These are phyloP conservation scores for Wickerhamomyces tratensis DNA, from an alignment of 805 yeast species.

Conservation along the genomic window DNA sequence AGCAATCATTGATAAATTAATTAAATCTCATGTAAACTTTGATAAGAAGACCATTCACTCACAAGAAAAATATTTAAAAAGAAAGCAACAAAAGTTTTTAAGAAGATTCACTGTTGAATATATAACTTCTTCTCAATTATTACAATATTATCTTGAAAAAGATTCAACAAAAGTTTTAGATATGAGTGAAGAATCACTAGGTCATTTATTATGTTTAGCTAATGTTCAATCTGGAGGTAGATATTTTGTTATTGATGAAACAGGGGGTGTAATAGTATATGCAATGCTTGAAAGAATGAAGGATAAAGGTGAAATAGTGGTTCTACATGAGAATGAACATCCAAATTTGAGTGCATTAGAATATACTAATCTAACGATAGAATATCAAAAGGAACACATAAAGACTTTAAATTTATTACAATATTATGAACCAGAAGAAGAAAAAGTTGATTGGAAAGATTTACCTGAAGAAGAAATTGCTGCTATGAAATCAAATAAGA, in stretches of 20 bases:
- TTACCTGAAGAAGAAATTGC: constrained; percentile 42
- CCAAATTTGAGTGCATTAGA: constrained; percentile 67
- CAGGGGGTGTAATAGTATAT: constrained; percentile 84
- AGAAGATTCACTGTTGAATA: constrained; percentile 78
- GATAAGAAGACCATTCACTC: constrained; percentile 83
- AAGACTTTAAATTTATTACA: constrained; percentile 71
- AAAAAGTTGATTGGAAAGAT: constrained; percentile 34
- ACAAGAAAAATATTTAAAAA: constrained; percentile 82
- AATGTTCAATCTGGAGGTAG: constrained; percentile 86
- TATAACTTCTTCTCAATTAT: constrained; percentile 57
- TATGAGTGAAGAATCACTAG: constrained; percentile 78
- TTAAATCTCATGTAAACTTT: constrained; percentile 77
- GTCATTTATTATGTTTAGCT: constrained; percentile 65
- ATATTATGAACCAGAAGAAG: constrained; percentile 64
- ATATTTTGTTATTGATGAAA: constrained; percentile 83
- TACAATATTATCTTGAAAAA: constrained; percentile 69
- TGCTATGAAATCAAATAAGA: constrained; percentile 47
- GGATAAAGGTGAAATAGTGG: constrained; percentile 55
- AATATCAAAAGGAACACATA: constrained; percentile 42
- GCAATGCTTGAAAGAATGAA: constrained; percentile 88
- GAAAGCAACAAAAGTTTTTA: constrained; percentile 88
- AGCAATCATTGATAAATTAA: constrained; percentile 71
- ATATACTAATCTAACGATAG: constrained; percentile 54
- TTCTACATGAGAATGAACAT: constrained; percentile 90
- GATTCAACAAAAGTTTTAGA: constrained; percentile 59